Conservation (phyloP, 768 basidiomycete species). For the Suillus subaureus region DNA sequence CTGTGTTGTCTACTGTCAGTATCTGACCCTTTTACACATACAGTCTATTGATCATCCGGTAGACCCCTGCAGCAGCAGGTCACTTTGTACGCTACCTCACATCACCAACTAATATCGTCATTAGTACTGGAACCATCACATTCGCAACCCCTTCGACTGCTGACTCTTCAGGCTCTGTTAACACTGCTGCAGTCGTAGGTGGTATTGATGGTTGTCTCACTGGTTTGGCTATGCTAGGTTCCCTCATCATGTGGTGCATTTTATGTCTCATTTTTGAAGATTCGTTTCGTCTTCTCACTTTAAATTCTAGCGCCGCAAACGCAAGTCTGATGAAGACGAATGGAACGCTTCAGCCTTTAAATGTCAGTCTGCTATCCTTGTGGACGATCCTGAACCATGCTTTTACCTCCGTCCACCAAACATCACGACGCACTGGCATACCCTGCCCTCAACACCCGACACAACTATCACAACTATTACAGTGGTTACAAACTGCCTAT, state of each 20-base stretch:
- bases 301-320: constrained; percentile 42
- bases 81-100: not conserved
- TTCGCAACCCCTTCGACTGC: constrained; percentile 32
- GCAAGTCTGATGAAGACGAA: constrained; percentile 41
- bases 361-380: constrained; percentile 60
- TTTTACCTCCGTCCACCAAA: constrained; percentile 67
- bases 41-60: not conserved
- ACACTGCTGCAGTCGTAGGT: constrained; percentile 33
- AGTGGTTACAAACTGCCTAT: constrained; percentile 24
- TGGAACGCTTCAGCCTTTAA: constrained; percentile 64
- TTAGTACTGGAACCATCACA: constrained; percentile 6
- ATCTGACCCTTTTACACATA: not conserved
- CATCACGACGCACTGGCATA: constrained; percentile 36
- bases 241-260: constrained; percentile 46
- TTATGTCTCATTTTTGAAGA: constrained; percentile 32
- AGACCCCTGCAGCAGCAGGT: not conserved
- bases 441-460: constrained; percentile 23
- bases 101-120: not conserved
- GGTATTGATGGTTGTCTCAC: constrained; percentile 49
- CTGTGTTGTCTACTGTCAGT: not conserved
- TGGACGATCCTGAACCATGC: constrained; percentile 46
- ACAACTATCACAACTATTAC: constrained; percentile 26
- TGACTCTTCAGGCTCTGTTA: constrained; percentile 37
- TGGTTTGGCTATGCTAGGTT: constrained; percentile 41
- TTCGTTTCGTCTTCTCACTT: constrained; percentile 11